These are phyloP conservation scores for Scedosporium dehoogii DNA, from an alignment of 2,329 filamentous ascomycete species.

Conservation along the genomic window DNA sequence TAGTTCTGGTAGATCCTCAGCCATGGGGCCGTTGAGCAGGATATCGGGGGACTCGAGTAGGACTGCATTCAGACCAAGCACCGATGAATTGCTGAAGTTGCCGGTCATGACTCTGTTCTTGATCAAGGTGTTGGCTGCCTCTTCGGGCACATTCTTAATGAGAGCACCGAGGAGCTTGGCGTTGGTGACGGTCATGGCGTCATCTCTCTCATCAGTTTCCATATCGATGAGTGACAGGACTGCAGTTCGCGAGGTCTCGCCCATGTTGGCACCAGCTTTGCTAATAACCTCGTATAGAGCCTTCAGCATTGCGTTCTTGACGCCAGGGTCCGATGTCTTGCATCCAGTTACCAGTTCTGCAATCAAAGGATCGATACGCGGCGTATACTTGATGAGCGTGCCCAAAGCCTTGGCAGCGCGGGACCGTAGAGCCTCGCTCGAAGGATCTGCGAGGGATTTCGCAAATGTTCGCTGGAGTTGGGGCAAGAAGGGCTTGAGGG, in stretches of 20 bases:
- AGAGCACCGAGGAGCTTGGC: constrained; percentile 83
- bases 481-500: constrained; percentile 92
- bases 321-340: constrained; percentile 77
- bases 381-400: constrained; percentile 90
- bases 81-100: constrained; percentile 66
- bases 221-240: constrained; percentile 83
- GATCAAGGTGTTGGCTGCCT: constrained; percentile 49
- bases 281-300: constrained; percentile 92
- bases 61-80: constrained; percentile 81
- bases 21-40: constrained; percentile 54
- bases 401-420: constrained; percentile 90
- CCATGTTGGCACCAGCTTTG: constrained; percentile 92
- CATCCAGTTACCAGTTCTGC: constrained; percentile 88
- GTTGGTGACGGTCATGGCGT: constrained; percentile 77
- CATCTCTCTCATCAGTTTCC: constrained; percentile 65
- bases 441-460: constrained; percentile 85
- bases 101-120: constrained; percentile 71
- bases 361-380: constrained; percentile 89
- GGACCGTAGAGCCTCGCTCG: constrained; percentile 77
- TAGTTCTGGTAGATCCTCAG: constrained; percentile 64
- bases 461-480: constrained; percentile 96
- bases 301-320: constrained; percentile 93
- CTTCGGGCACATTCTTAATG: constrained; percentile 71
- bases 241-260: constrained; percentile 75
- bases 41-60: constrained; percentile 68